Evolutionary conservation across 176 grass and related monocot genomes (phyloP).

Genomic region (Aegilops tauschii): DNA sequence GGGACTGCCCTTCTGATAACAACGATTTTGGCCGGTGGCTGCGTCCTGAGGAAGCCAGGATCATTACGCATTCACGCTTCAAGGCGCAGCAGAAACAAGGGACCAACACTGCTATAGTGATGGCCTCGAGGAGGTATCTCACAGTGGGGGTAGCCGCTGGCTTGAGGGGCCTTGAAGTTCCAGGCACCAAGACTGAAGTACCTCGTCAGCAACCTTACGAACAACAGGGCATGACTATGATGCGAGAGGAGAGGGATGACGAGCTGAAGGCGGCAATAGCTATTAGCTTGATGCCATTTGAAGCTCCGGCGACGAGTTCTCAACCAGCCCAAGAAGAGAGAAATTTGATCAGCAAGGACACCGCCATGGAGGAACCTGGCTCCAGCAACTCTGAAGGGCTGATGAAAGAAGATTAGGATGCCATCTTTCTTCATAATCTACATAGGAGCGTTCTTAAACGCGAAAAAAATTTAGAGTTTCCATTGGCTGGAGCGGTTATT

Average conservation of each 20-base stretch:
- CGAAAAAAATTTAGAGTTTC: neutral
- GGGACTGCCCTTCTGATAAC: conserved; percentile 34
- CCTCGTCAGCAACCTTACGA: neutral
- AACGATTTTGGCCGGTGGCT: conserved; percentile 51
- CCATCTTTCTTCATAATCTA: neutral
- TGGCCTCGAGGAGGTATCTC: neutral
- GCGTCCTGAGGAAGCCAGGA: conserved; percentile 43
- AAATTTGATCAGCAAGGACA: neutral
- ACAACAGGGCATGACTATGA: neutral
- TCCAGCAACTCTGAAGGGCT: neutral
- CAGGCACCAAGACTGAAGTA: neutral
- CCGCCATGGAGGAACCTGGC: neutral
- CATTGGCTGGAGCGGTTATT: neutral
- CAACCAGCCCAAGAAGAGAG: neutral
- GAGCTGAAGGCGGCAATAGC: conserved; percentile 39
- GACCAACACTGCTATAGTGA: neutral
- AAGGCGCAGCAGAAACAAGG: neutral
- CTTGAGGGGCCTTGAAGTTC: neutral
- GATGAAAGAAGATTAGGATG: neutral
- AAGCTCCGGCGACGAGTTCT: neutral
- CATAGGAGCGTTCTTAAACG: neutral
- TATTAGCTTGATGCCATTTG: conserved; percentile 39
- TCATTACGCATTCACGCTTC: conserved; percentile 30
- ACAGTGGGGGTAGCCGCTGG: neutral
- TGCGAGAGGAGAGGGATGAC: conserved; percentile 39